Evolutionary conservation across 495 filamentous ascomycete species (phyloP), one percentile per base, ranked within the genome.

Genomic region (Daldinia childiae): DNA sequence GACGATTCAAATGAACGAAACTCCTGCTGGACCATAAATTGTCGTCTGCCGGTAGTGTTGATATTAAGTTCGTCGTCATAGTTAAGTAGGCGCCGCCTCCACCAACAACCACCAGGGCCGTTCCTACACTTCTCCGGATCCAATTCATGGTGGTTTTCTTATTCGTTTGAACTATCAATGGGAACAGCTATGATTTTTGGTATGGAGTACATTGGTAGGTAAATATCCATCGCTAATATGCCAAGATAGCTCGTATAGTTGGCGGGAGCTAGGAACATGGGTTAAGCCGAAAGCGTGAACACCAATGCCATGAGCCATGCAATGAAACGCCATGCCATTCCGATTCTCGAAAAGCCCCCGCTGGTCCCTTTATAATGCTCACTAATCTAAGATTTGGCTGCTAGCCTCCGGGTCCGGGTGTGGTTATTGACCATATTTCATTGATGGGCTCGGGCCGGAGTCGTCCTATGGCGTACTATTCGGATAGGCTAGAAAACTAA

Each of bases 1-100:
- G 82, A 6, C 86, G 84, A 72, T 93, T 92, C 76, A 85, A 82
- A 48, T 81, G 83, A 6, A 76, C 71, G 79, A 83, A 89, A 66
- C 80, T 76, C 32, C 81, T 73, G 32, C 84, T 86, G 45, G 79
- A 75, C 82, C 89, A 88, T 63, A 92, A 78, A 14, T 87, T 83
- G 72, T 93, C 90, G 71, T 82, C 77, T 19, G 74, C 58, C 36
- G 84, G 76, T 68, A 91, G 77, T 34, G 84, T 84, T 39, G 79
- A 72, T 65, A 73, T 68, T n/a, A 82, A 38, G 1, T 73, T 79
- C 4, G 80, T 83, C 9, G 77, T 65, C 26, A 72, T 55, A 45
- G 74, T 75, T n/a, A 83, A 66, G 48, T 82, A 82, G 26, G 39
- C 62, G 6, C 50, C 58, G 11, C 43, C 58, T 58, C 81, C 81